Base-by-base conservation (phyloP, 2,329 filamentous ascomycete genomes). In the Calonectria crousiana region DNA sequence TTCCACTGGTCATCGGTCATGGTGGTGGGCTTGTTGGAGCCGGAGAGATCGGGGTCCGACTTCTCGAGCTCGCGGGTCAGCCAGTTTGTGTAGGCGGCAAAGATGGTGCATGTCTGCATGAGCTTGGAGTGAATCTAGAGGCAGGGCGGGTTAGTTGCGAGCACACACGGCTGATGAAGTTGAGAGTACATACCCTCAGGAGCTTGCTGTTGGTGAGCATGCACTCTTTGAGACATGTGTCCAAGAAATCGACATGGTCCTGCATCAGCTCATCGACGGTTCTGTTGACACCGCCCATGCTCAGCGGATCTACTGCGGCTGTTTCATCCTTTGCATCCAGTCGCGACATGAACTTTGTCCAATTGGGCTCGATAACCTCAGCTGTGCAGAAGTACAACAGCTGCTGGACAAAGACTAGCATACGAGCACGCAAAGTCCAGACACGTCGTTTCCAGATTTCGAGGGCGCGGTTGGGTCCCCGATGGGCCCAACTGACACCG, bases 211-310 rank as follows among this genome's bases (percentile, higher is more conserved):
- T 98, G 26, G 97, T 99, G 77, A 99, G 89, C 95, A 98, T 98
- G 87, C 97, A 98, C 86, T 98, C 97, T 86, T 98, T 99, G 81
- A 99, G 88, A 84, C 97, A 99, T 5, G 97, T 98, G 80, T 98
- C 97, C 62, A 99, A 87, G 84, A 99, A 99, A 85, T 98, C 97
- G 74, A 99, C 96, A 85, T 99, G 97, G 82, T 98, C 96, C 86
- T 98, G 95, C 97, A 99, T 99, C 82, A 99, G 87, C 86, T 98
- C 95, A 82, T 99, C 97, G 1, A 99, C 97, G 0, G 97, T 99
- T 47, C 95, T 86, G 51, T 87, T 88, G 9, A 85, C 82, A 0
- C 84, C 80, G 4, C 83, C 83, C 16, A 82, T 71, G n/a, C 73
- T 71, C 14, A 52, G 73, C 44, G 84, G 79, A 11, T 76, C 75